Percentiles rank a stretch among this genome's conserved stretches.
phyloP scores from a whole-genome alignment of 305 asterid genomes.

The Fraxinus velutina region DNA sequence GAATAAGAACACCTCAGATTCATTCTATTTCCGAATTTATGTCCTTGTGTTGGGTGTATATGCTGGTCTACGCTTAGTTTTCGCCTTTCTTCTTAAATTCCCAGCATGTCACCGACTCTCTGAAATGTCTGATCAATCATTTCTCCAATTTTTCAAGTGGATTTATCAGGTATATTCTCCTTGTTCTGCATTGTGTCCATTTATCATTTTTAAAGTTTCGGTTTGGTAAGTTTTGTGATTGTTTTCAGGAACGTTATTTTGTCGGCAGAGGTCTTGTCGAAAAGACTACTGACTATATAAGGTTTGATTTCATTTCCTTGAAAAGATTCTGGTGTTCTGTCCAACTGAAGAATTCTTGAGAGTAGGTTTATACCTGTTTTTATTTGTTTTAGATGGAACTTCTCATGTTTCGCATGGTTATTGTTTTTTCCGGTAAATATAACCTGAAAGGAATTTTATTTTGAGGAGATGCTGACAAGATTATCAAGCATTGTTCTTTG shows the following conservation, averaged over 20 bases:
- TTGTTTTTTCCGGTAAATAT: not conserved
- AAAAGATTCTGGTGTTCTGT: not conserved
- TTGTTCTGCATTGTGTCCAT: not conserved
- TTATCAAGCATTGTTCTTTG: not conserved
- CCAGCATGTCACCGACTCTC: constrained; percentile 85
- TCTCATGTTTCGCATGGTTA: not conserved
- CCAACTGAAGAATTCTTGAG: constrained; percentile 4
- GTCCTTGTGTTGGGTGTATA: constrained; percentile 84
- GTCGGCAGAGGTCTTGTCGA: constrained; percentile 99
- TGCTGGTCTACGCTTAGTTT: constrained; percentile 71
- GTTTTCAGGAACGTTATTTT: constrained; percentile 88
- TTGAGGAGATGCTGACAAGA: not conserved
- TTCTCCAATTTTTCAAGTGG: constrained; percentile 98
- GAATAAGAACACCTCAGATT: constrained; percentile 46
- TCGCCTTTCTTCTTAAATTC: constrained; percentile 71
- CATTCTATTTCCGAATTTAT: constrained; percentile 89
- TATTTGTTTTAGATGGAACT: not conserved
- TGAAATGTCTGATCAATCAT: constrained; percentile 82
- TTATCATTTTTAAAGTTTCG: constrained; percentile 3
- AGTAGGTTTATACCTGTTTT: constrained; percentile 5
- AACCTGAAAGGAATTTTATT: not conserved
- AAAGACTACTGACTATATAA: constrained; percentile 70
- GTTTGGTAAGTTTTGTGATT: constrained; percentile 18
- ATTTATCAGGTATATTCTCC: constrained; percentile 71
- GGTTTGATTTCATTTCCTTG: constrained; percentile 45